Evolutionary conservation across 2,329 filamentous ascomycete species (phyloP).

Genomic region (Elsinoe fawcettii): DNA sequence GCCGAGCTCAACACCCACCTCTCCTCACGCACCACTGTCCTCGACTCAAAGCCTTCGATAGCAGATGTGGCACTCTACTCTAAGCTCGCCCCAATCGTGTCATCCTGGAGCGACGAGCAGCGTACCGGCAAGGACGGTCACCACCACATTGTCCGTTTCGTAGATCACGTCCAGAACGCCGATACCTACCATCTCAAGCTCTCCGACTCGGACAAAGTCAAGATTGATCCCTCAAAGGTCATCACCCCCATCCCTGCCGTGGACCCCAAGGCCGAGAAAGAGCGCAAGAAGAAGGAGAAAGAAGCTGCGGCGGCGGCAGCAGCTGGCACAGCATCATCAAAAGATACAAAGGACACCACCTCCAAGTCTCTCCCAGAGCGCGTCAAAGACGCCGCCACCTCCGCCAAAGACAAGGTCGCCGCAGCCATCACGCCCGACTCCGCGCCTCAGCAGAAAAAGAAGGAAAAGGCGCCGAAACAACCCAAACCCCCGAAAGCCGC

Average conservation of each 20-base stretch:
- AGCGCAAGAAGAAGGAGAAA: constrained; percentile 58
- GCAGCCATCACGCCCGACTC: constrained; percentile 38
- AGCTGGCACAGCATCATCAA: constrained; percentile 34
- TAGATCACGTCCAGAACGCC: constrained; percentile 94
- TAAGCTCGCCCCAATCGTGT: constrained; percentile 66
- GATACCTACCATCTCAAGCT: constrained; percentile 61
- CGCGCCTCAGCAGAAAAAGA: constrained; percentile 47
- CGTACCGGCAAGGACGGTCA: constrained; percentile 81
- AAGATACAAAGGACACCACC: constrained; percentile 39
- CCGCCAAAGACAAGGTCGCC: constrained; percentile 44
- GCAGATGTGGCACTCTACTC: constrained; percentile 81
- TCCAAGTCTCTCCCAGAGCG: constrained; percentile 42
- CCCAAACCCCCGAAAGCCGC: constrained; percentile 62
- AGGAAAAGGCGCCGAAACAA: constrained; percentile 86
- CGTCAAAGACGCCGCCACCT: constrained; percentile 47
- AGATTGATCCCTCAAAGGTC: constrained; percentile 70
- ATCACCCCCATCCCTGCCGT: constrained; percentile 81
- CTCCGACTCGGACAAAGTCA: constrained; percentile 64
- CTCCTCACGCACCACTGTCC: constrained; percentile 76
- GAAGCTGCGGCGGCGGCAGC: constrained; percentile 42
- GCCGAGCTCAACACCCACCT: constrained; percentile 79
- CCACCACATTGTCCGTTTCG: constrained; percentile 81
- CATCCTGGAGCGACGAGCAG: constrained; percentile 75
- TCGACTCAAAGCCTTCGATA: constrained; percentile 81
- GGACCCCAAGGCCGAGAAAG: constrained; percentile 91